Percentiles rank a stretch among this genome's conserved stretches.
phyloP scores from a whole-genome alignment of 1,139 yeast genomes.

The Geotrichum macrosporum region DNA sequence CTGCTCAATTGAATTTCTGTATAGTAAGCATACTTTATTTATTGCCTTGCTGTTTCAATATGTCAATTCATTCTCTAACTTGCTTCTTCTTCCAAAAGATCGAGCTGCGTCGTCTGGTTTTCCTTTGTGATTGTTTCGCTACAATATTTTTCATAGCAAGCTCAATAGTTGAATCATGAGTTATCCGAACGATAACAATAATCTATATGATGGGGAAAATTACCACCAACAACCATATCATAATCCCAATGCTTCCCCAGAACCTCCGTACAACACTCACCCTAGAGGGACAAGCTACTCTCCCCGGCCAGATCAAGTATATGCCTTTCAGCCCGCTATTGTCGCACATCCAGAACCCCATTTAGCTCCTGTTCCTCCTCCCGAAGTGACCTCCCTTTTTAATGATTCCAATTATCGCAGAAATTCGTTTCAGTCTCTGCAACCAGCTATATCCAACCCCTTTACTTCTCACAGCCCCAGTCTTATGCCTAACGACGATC shows the following conservation, averaged over 20 bases:
- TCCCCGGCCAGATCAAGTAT: not conserved
- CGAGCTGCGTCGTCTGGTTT: not conserved
- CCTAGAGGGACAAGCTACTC: not conserved
- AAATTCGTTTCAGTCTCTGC: conserved; percentile 2
- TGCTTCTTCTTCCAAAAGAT: too few relatives aligned
- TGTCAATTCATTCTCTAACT: too few relatives aligned
- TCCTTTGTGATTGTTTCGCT: not conserved
- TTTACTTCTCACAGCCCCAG: not conserved
- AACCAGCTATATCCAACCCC: conserved; percentile 1
- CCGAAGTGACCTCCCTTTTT: conserved; percentile 6
- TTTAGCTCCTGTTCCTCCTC: conserved; percentile 1
- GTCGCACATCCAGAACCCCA: conserved; percentile 12
- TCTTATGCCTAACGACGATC: conserved; percentile 2
- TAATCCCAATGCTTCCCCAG: not conserved
- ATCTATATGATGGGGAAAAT: not conserved
- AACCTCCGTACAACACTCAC: not conserved
- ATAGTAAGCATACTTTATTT: too few relatives aligned
- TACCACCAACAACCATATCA: not conserved
- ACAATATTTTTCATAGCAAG: not conserved
- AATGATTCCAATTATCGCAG: not conserved
- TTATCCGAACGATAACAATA: conserved; percentile 9
- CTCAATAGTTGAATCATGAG: not conserved
- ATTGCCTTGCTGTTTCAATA: too few relatives aligned
- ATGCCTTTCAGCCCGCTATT: conserved; percentile 4
- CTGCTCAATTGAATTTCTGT: too few relatives aligned